phyloP scores from a whole-genome alignment of 2,329 filamentous ascomycete genomes.

The Monilinia polystroma region DNA sequence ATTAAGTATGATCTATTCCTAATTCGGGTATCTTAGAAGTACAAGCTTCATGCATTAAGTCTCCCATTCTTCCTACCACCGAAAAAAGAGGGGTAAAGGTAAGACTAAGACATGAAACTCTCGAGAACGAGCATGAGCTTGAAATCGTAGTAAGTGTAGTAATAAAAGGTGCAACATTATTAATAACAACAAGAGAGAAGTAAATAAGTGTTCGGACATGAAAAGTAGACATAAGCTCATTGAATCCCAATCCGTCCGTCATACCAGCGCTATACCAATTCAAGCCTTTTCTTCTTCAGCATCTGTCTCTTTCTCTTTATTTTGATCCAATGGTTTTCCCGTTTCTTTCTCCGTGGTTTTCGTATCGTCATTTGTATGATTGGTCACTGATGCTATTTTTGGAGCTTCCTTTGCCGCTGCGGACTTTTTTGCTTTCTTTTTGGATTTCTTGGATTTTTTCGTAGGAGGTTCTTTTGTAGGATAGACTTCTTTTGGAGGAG shows the following conservation, averaged over 20 bases:
- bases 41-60: background rate
- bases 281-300: background rate
- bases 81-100: background rate
- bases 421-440: constrained; percentile 15
- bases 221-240: constrained; percentile 16
- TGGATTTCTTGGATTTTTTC: constrained; percentile 12
- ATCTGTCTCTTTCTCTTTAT: background rate
- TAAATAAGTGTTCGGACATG: background rate
- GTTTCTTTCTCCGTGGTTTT: constrained; percentile 12
- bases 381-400: constrained; percentile 8
- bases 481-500: background rate
- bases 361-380: constrained; percentile 17
- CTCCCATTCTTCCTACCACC: background rate
- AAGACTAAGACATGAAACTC: constrained; percentile 1
- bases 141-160: background rate
- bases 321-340: background rate
- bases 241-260: constrained; percentile 12
- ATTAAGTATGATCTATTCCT: background rate
- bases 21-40: constrained; percentile 14
- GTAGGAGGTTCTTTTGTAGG: background rate
- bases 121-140: background rate
- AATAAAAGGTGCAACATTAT: constrained; percentile 5
- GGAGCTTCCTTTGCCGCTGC: constrained; percentile 15
- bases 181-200: background rate
- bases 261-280: background rate